Conservation (phyloP, 2,329 filamentous ascomycete genomes). For the Aspergillus floridensis region DNA sequence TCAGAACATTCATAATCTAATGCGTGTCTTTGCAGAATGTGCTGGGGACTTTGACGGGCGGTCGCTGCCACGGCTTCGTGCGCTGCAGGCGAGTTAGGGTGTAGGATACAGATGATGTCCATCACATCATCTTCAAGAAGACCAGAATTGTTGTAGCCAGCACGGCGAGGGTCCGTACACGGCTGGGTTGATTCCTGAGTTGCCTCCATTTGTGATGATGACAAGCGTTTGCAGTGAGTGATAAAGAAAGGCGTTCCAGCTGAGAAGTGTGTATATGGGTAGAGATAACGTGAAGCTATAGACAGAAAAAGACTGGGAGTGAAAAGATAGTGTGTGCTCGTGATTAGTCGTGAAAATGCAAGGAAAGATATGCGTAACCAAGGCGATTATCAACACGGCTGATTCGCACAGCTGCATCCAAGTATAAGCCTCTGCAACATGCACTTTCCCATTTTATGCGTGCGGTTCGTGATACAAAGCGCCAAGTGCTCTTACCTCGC, state of each 20-base stretch:
- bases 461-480: neutral
- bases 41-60: slow-evolving; percentile 52
- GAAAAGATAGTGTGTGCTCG: slow-evolving; percentile 26
- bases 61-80: slow-evolving; percentile 66
- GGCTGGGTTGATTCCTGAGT: slow-evolving; percentile 71
- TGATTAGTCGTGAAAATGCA: slow-evolving; percentile 7
- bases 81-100: slow-evolving; percentile 72
- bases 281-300: neutral
- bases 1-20: slow-evolving; percentile 42
- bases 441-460: neutral
- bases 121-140: slow-evolving; percentile 78
- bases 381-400: slow-evolving; percentile 25
- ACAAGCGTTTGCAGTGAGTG: neutral
- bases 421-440: slow-evolving; percentile 12
- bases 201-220: slow-evolving; percentile 37
- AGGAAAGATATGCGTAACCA: slow-evolving; percentile 24
- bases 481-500: slow-evolving; percentile 12
- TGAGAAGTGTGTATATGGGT: neutral
- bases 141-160: slow-evolving; percentile 77
- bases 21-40: slow-evolving; percentile 57
- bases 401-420: slow-evolving; percentile 16
- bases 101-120: slow-evolving; percentile 85
- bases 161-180: slow-evolving; percentile 73
- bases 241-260: neutral
- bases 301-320: slow-evolving; percentile 11